Conservation (phyloP, 2,329 filamentous ascomycete species). For the Colletotrichum sp. region DNA sequence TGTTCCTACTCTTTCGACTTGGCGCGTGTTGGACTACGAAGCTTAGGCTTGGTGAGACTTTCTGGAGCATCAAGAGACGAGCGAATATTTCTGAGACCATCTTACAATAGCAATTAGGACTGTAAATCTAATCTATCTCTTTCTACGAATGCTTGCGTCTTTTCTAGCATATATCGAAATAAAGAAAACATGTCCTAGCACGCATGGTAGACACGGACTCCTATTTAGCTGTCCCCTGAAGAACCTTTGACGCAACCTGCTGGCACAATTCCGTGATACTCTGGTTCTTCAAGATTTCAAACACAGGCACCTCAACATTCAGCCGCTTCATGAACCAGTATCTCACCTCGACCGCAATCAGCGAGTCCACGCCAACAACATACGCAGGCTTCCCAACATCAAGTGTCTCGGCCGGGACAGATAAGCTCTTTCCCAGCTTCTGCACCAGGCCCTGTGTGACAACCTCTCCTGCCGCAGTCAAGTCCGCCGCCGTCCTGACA, state of each 20-base stretch:
- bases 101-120: too few relatives aligned
- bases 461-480: background rate
- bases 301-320: background rate
- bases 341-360: conserved; percentile 1
- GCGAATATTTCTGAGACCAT: background rate
- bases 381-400: background rate
- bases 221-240: background rate
- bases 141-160: background rate
- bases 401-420: background rate
- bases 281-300: background rate
- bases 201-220: accelerated
- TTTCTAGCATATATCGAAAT: background rate
- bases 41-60: background rate
- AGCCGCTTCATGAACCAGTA: conserved; percentile 2
- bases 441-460: background rate
- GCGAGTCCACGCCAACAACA: conserved; percentile 1
- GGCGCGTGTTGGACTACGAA: background rate
- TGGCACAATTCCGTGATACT: background rate
- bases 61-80: background rate
- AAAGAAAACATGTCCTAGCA: background rate
- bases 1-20: accelerated
- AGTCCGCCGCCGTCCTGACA: background rate
- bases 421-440: background rate
- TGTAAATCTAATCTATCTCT: too few relatives aligned
- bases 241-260: background rate